Evolutionary conservation across 1,284 basidiomycete genomes (phyloP).

Genomic region (Rhodotorula sp.): DNA sequence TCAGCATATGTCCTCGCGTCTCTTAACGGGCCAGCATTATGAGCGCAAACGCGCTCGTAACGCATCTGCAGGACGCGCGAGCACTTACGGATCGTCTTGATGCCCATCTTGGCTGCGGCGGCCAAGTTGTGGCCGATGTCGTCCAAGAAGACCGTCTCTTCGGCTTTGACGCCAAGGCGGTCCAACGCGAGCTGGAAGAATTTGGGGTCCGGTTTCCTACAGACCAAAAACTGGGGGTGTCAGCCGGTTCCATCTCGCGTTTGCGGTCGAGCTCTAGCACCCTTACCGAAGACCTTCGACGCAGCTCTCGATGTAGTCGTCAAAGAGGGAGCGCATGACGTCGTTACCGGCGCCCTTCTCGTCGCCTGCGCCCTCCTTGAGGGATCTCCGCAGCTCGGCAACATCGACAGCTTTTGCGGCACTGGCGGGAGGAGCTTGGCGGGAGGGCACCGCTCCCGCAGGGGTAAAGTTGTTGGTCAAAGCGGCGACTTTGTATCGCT

Average conservation of each 20-base stretch:
- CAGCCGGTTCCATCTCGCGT: background rate
- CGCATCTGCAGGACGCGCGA: background rate
- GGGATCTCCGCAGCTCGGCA: background rate
- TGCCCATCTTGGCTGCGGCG: constrained; percentile 48
- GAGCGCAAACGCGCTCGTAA: too few relatives aligned
- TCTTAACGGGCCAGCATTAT: background rate
- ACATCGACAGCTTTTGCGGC: background rate
- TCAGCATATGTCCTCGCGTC: background rate
- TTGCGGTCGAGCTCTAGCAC: constrained; percentile 26
- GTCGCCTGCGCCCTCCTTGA: background rate
- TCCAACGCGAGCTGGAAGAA: constrained; percentile 49
- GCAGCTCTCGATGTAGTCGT: constrained; percentile 49
- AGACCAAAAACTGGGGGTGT: background rate
- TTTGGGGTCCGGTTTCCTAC: constrained; percentile 50
- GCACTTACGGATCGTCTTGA: constrained; percentile 49
- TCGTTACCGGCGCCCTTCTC: constrained; percentile 18
- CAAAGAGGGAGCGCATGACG: constrained; percentile 46
- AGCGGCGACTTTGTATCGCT: constrained; percentile 47
- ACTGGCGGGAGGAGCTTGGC: background rate
- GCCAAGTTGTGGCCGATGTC: constrained; percentile 51
- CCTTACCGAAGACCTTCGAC: constrained; percentile 47
- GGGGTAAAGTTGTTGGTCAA: constrained; percentile 49
- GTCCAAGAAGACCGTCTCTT: constrained; percentile 50
- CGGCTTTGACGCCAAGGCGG: constrained; percentile 43
- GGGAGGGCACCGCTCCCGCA: constrained; percentile 3